These are phyloP conservation scores for Hypoxylon lienhwacheense DNA, from an alignment of 495 filamentous ascomycete species.

Conservation along the genomic window DNA sequence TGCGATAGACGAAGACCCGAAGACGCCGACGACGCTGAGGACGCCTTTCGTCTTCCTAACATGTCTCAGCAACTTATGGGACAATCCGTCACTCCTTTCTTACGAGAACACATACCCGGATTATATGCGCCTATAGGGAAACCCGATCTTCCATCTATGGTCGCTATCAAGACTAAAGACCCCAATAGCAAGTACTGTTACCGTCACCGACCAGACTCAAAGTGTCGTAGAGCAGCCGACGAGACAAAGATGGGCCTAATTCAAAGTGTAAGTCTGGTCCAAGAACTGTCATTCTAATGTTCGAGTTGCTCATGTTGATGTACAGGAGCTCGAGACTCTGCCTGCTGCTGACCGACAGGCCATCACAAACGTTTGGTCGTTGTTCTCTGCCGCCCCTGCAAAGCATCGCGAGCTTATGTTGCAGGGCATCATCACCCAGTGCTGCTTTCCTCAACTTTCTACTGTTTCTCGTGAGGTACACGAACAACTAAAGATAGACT, in stretches of 20 bases:
- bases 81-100: slow-evolving; percentile 73
- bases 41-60: slow-evolving; percentile 42
- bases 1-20: slow-evolving; percentile 47
- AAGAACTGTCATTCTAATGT: background rate
- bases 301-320: slow-evolving; percentile 5
- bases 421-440: slow-evolving; percentile 90
- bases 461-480: slow-evolving; percentile 83
- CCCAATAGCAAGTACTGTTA: slow-evolving; percentile 94
- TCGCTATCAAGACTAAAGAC: slow-evolving; percentile 49
- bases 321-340: slow-evolving; percentile 76
- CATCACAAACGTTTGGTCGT: slow-evolving; percentile 93
- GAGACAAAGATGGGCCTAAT: slow-evolving; percentile 94
- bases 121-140: slow-evolving; percentile 73
- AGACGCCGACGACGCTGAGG: slow-evolving; percentile 42
- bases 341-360: slow-evolving; percentile 84
- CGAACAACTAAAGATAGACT: slow-evolving; percentile 94
- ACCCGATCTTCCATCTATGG: slow-evolving; percentile 42
- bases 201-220: slow-evolving; percentile 89
- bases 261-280: slow-evolving; percentile 64
- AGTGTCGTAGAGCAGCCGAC: slow-evolving; percentile 88
- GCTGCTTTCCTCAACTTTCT: slow-evolving; percentile 96
- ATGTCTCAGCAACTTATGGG: slow-evolving; percentile 54
- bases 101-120: slow-evolving; percentile 80
- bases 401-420: slow-evolving; percentile 95
- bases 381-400: slow-evolving; percentile 92